Base-by-base conservation (phyloP, 495 filamentous ascomycete genomes). In the Pyrenopolyporus hunteri region DNA sequence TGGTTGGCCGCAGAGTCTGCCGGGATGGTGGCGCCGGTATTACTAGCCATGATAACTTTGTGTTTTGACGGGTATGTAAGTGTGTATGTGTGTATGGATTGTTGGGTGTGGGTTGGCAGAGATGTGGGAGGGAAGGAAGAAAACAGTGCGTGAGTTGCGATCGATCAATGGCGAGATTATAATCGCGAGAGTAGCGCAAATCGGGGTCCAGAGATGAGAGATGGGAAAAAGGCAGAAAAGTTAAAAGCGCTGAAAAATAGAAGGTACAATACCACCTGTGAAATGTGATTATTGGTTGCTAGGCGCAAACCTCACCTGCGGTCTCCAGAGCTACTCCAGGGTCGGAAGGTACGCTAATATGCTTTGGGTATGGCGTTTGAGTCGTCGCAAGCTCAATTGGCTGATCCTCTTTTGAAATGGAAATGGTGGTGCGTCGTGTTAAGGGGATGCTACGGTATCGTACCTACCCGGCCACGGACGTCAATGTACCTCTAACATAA, bases 1-100 rank as follows among this genome's bases (percentile, higher is more conserved):
- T 75, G 67, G 66, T 63, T 60, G 37, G 67, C 63, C 61, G 67
- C 57, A 35, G 64, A 62, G 64, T 62, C 67, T 31, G 56, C 53
- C 51, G 72, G 63, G 40, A 64, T 44, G 29, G 70, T 69, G 44
- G 71, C 55, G 58, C 72, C 71, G 73, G 75, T 77, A 47, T 74
- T 58, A 36, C 73, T 62, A 51, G 71, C 46, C 75, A 81, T 80
- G 32, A 22, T 70, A 60, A 59, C 52, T 52, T 47, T 45, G 37
- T 37, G 53, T 49, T 22, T 40, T 40, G 45, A 45, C 20, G 40
- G 40, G 31, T 48, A 23, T 37, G 17, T 36, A 25, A 36, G 49
- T 39, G 36, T 57, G 45, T 32, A 35, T 39, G 13, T 10, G 26
- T 35, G 35, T 36, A 16, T 25, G 16, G 25, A 20, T 52, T 17